Evolutionary conservation across 805 yeast genomes (phyloP), one percentile per base, ranked within the genome.

Genomic region (Pichia cabralensis): DNA sequence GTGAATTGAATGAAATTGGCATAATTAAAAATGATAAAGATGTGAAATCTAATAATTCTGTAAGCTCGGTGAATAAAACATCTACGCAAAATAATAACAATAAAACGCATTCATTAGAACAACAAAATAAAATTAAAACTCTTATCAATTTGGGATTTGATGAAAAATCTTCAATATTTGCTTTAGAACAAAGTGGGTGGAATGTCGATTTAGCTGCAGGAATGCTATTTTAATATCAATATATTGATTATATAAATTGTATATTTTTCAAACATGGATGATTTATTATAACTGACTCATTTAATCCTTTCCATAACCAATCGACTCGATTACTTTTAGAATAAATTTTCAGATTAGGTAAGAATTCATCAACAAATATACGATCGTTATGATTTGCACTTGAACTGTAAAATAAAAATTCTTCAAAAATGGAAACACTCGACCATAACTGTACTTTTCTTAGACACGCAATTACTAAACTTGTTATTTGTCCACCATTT

Each of bases 181-280:
- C 96, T 0, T 60, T 89, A 33, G 60, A 64, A 19, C 68, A 64
- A 39, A 71, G 94, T 2, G 64, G 68, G 19, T 95, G 95, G 8
- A 81, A 88, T 49, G 72, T 80, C 1, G 96, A 89, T 34, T 44
- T 76, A 41, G 97, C 97, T 0, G 96, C 96, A 1, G 74, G 94
- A 1, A 48, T 81, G 31, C 60, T 86, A 31, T 85, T 84, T 22
- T 31, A 20, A 18, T 18, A n/a, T n/a, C n/a, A n/a, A n/a, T n/a
- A n/a, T n/a, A n/a, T n/a, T n/a, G n/a, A 17, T 33, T 28, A 26
- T 16, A 29, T 25, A 21, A 38, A 42, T 14, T 45, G 43, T 19
- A 49, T 36, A 30, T 47, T 43, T 38, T 60, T 59, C 34, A 69
- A 52, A 34, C 59, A 58, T 3, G 83, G 83, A 50, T 76, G 81